Evolutionary conservation across 768 basidiomycete species (phyloP).

Genomic region (Glaciozyma antarctica): DNA sequence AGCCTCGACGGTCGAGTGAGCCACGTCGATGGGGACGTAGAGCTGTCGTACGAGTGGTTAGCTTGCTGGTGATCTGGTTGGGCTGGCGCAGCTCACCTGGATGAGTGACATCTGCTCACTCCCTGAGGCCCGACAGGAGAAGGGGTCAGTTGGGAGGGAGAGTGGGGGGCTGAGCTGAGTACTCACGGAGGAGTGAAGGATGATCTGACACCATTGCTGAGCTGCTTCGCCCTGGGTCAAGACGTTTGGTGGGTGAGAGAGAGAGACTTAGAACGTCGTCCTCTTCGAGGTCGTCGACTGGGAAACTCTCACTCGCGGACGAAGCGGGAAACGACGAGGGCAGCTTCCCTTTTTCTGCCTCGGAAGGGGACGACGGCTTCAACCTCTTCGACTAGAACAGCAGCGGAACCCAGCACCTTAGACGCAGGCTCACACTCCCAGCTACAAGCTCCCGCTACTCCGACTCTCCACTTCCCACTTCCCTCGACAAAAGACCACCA

Average conservation of each 20-base stretch:
- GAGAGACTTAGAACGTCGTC: not conserved
- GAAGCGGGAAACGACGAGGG: no score
- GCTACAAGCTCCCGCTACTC: no score
- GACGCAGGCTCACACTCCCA: no score
- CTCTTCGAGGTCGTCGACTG: no score
- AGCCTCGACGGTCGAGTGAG: conserved; percentile 86
- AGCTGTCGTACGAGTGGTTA: conserved; percentile 49
- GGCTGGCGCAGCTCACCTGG: conserved; percentile 8
- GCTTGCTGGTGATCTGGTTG: not conserved
- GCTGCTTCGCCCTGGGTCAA: no score
- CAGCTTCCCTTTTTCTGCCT: no score
- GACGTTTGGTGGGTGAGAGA: not conserved
- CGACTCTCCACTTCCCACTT: no score
- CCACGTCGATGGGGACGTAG: conserved; percentile 92
- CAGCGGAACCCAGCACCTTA: no score
- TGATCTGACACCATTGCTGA: conserved; percentile 16
- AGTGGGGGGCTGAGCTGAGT: not conserved
- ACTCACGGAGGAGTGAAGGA: conserved; percentile 27
- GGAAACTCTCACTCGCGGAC: no score
- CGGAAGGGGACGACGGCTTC: no score
- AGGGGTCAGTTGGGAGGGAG: not conserved
- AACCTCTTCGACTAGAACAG: no score
- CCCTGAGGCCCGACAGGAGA: conserved; percentile 6
- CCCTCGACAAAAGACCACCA: no score
- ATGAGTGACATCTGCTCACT: conserved; percentile 32